Evolutionary conservation across 2,329 filamentous ascomycete genomes (phyloP).

Genomic region (Coleophoma crateriformis): DNA sequence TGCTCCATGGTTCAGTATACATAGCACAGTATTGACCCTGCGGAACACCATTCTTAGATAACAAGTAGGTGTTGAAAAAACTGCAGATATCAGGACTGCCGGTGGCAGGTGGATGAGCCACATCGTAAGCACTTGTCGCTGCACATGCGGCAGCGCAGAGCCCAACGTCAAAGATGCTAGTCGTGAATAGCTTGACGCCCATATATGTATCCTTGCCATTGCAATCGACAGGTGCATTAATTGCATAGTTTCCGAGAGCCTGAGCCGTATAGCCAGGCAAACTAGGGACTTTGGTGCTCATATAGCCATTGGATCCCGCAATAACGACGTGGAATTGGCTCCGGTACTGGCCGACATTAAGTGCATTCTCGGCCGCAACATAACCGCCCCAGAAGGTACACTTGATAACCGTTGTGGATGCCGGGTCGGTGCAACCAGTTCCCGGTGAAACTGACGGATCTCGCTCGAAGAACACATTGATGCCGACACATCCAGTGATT

Average conservation of each 20-base stretch:
- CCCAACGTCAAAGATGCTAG: slow-evolving; percentile 20
- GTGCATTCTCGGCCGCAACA: slow-evolving; percentile 8
- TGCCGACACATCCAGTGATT: not conserved
- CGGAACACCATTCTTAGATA: slow-evolving; percentile 26
- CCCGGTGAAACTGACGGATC: not conserved
- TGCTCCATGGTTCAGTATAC: slow-evolving; percentile 25
- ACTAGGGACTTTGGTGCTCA: not conserved
- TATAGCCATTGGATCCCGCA: slow-evolving; percentile 11
- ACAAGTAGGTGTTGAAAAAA: slow-evolving; percentile 30
- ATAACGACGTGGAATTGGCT: slow-evolving; percentile 30
- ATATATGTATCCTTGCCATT: slow-evolving; percentile 28
- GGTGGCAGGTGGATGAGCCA: slow-evolving; percentile 1
- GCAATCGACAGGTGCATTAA: not conserved
- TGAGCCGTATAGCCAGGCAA: not conserved
- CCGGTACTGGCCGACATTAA: slow-evolving; percentile 24
- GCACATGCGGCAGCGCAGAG: slow-evolving; percentile 21
- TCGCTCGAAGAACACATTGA: not conserved
- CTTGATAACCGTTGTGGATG: not conserved
- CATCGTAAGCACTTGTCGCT: slow-evolving; percentile 6
- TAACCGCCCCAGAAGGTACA: not conserved
- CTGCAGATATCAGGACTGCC: slow-evolving; percentile 6
- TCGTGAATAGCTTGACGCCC: slow-evolving; percentile 19
- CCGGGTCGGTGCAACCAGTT: not conserved
- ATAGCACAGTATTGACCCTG: slow-evolving; percentile 29
- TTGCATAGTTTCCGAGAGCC: not conserved